Evolutionary conservation across 257 asterid species (phyloP), one percentile per base, ranked within the genome.

Genomic region (Primulina huaijiensis): DNA sequence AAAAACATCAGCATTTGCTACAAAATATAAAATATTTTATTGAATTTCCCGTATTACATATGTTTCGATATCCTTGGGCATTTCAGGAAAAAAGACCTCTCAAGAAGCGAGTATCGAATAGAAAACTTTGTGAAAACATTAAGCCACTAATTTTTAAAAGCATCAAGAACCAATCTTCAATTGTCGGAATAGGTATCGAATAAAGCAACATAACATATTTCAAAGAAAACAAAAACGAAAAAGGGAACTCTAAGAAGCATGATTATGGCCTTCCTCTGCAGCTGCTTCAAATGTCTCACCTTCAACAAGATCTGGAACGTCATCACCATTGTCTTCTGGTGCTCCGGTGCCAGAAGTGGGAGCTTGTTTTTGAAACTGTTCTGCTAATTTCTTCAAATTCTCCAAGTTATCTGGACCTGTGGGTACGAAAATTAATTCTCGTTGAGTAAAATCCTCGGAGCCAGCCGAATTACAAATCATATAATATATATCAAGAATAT

Each of bases 361-460:
- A 38, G 75, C 87, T 76, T 85, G 89, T 74, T 88, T 85, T 84
- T 88, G 88, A 80, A 82, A 88, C 74, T 88, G 89, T 69, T 88
- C 95, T 2, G 95, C 92, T 66, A 88, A 63, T 72, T 88, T 88
- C 80, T 88, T 88, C 87, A 86, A 76, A 74, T 86, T 82, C 80
- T 85, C 92, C 81, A 85, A 72, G 78, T 88, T 85, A 77, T 85
- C 95, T 0, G 91, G 91, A 34, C 91, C 95, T 88, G 86, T 56
- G 31, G 67, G 14, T 12, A 50, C 12, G 5, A 2, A 46, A 46
- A 7, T 14, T 7, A 12, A 3, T 34, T 30, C 19, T 1, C 50
- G 60, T 46, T 35, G 17, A 35, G 50, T 60, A 46, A 55, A 19
- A 37, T 12, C 33, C 34, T 60, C 14, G 37, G 31, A 62, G 25